phyloP scores from a whole-genome alignment of 2,329 filamentous ascomycete species.

The Moelleriella libera region DNA sequence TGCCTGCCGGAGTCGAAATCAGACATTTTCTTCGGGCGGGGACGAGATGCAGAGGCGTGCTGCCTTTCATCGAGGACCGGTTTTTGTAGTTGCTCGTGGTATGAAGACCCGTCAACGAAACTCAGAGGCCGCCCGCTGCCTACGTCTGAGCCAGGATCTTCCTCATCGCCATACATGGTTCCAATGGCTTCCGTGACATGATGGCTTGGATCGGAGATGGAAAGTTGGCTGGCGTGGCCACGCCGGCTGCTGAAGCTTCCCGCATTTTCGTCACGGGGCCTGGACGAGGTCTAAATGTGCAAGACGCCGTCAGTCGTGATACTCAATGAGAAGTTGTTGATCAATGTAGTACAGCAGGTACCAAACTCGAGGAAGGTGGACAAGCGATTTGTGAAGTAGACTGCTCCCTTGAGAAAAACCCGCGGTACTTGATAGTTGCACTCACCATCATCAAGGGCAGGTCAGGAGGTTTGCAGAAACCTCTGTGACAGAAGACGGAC shows the following conservation, averaged over 20 bases:
- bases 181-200: conserved; percentile 92
- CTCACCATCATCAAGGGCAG: conserved; percentile 35
- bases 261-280: conserved; percentile 39
- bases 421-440: conserved; percentile 7
- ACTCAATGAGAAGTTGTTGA: not conserved
- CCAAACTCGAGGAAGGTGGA: not conserved
- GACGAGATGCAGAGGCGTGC: conserved; percentile 1
- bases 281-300: conserved; percentile 38
- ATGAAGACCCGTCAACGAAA: conserved; percentile 47
- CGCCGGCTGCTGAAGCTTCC: conserved; percentile 43
- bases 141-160: conserved; percentile 42
- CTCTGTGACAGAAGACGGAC: not conserved
- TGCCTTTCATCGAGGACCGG: conserved; percentile 7
- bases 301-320: not conserved
- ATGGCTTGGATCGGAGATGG: conserved; percentile 77
- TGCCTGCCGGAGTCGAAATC: conserved; percentile 23
- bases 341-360: too few species aligned
- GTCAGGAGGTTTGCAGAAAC: conserved; percentile 16
- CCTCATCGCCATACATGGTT: conserved; percentile 72
- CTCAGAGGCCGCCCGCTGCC: conserved; percentile 50
- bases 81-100: conserved; percentile 34
- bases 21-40: conserved; percentile 13
- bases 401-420: not conserved
- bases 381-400: not conserved
- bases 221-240: conserved; percentile 43